Percentiles rank a stretch among this genome's conserved stretches.
These are phyloP conservation scores for Rhynchosporium graminicola DNA, from an alignment of 2,329 filamentous ascomycete species.

Conservation along the genomic window DNA sequence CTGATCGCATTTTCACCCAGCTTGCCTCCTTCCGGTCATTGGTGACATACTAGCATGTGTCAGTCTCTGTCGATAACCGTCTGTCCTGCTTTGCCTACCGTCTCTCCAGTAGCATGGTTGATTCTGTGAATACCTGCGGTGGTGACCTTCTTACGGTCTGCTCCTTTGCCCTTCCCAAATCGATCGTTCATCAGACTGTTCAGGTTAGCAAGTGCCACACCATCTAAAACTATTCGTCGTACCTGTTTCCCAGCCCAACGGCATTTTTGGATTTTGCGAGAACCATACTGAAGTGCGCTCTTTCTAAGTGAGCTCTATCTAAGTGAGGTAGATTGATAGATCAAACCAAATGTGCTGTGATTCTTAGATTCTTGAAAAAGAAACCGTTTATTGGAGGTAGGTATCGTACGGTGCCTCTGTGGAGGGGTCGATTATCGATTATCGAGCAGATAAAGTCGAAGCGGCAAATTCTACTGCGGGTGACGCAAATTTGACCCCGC, in stretches of 20 bases:
- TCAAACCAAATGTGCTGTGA: not conserved
- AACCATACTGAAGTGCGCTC: slow-evolving; percentile 53
- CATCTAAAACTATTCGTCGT: not conserved
- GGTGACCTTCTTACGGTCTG: slow-evolving; percentile 74
- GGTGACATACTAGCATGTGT: slow-evolving; percentile 70
- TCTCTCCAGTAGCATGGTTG: slow-evolving; percentile 78
- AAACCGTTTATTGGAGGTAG: slow-evolving; percentile 1
- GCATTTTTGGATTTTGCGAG: slow-evolving; percentile 92
- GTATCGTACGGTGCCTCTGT: slow-evolving; percentile 37
- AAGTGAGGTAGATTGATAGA: not conserved
- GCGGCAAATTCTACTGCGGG: slow-evolving; percentile 19
- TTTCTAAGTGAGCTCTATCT: not conserved
- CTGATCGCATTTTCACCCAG: slow-evolving; percentile 99
- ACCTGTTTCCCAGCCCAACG: slow-evolving; percentile 84
- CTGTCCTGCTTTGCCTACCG: slow-evolving; percentile 46
- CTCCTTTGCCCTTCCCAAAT: slow-evolving; percentile 89
- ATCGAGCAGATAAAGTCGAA: slow-evolving; percentile 27
- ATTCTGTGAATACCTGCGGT: slow-evolving; percentile 59
- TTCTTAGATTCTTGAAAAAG: slow-evolving; percentile 7
- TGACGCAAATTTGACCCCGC: slow-evolving; percentile 34
- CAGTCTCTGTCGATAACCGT: slow-evolving; percentile 25
- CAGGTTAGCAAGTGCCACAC: slow-evolving; percentile 12
- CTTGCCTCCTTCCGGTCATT: slow-evolving; percentile 88
- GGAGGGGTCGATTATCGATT: slow-evolving; percentile 27
- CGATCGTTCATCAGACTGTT: slow-evolving; percentile 93